These are phyloP conservation scores for Candida sithepensis DNA, from an alignment of 805 yeast genomes.

Conservation along the genomic window DNA sequence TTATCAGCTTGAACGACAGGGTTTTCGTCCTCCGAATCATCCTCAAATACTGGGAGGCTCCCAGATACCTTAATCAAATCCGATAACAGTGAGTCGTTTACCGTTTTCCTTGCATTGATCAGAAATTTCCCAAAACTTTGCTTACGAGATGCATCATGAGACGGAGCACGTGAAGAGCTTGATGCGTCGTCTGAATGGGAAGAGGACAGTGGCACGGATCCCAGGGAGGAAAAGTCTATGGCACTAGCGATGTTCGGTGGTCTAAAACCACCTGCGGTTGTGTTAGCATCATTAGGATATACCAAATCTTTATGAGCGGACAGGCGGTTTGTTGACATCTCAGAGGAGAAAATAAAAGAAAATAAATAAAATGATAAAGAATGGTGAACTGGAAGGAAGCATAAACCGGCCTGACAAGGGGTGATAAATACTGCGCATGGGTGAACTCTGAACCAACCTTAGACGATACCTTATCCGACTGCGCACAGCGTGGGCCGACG, in stretches of 20 bases:
- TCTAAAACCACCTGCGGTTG: background rate
- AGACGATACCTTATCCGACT: no score
- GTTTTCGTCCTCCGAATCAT: conserved; percentile 5
- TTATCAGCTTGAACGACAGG: background rate
- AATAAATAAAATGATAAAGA: background rate
- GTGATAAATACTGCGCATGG: background rate
- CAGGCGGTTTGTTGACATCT: background rate
- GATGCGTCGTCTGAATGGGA: background rate
- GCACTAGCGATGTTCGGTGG: background rate
- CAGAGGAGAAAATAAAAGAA: background rate
- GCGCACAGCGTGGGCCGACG: no score
- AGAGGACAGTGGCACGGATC: background rate
- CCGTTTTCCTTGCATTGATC: conserved; percentile 15
- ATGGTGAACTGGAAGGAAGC: background rate
- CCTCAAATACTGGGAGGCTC: conserved; percentile 7
- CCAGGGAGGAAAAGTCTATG: background rate
- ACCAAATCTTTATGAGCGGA: background rate
- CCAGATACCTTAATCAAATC: conserved; percentile 13
- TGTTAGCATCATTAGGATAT: background rate
- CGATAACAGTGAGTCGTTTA: conserved; percentile 21
- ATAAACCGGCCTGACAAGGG: background rate
- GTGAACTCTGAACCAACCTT: background rate
- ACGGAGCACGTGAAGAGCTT: background rate
- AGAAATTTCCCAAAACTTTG: conserved; percentile 20
- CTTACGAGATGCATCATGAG: conserved; percentile 1